Conservation (phyloP, 768 basidiomycete species). For the Mycena floridula region DNA sequence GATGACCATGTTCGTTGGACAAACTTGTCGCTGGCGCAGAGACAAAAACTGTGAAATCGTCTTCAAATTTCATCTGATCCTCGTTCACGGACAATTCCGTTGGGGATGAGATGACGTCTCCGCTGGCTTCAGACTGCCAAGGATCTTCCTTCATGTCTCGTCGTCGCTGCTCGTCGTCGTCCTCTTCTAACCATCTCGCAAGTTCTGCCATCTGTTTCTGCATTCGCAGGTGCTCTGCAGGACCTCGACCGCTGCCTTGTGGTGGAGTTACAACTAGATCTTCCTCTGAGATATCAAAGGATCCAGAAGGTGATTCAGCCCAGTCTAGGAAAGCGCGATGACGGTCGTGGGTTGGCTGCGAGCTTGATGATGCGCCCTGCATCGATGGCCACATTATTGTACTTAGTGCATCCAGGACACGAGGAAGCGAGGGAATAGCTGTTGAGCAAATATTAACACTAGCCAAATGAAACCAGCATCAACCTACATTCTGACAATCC, state of each 20-base stretch:
- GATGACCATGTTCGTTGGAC: slow-evolving; percentile 8
- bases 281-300: slow-evolving; percentile 17
- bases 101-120: neutral
- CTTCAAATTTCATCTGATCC: slow-evolving; percentile 43
- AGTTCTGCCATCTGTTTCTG: slow-evolving; percentile 52
- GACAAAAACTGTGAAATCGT: slow-evolving; percentile 75
- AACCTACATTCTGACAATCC: slow-evolving; percentile 1
- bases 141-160: slow-evolving; percentile 23
- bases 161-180: slow-evolving; percentile 23
- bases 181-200: slow-evolving; percentile 57
- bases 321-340: slow-evolving; percentile 29
- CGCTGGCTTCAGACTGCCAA: slow-evolving; percentile 28
- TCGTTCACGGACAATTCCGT: neutral
- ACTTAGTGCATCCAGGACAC: slow-evolving; percentile 73
- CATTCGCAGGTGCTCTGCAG: slow-evolving; percentile 26
- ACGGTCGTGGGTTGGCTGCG: slow-evolving; percentile 11
- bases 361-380: slow-evolving; percentile 31
- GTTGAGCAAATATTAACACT: neutral
- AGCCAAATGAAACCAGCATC: slow-evolving; percentile 1
- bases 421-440: slow-evolving; percentile 52
- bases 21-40: slow-evolving; percentile 37
- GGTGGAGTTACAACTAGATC: slow-evolving; percentile 12
- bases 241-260: slow-evolving; percentile 14
- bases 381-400: slow-evolving; percentile 90
- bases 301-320: slow-evolving; percentile 35